Evolutionary conservation across 2,329 filamentous ascomycete genomes (phyloP).

Genomic region (Hypoxylon sp.): DNA sequence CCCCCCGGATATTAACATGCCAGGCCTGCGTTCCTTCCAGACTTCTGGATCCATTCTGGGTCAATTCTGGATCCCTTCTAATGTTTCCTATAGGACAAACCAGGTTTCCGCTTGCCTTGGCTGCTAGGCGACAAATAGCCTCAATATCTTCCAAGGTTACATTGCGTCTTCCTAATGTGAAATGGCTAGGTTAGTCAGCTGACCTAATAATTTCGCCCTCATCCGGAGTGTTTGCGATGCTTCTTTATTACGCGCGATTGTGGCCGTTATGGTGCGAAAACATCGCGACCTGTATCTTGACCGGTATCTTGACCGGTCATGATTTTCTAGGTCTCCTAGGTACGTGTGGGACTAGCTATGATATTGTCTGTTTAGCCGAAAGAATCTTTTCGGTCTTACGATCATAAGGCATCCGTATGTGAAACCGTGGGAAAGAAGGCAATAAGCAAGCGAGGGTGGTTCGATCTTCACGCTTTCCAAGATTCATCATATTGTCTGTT

Average conservation of each 20-base stretch:
- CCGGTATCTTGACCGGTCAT: not conserved
- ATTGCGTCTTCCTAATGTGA: conserved; percentile 6
- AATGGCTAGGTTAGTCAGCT: conserved; percentile 9
- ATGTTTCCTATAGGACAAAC: conserved; percentile 21
- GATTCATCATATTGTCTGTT: conserved; percentile 14
- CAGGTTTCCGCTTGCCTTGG: conserved; percentile 10
- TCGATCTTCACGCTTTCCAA: conserved; percentile 21
- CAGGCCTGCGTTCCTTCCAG: conserved; percentile 4
- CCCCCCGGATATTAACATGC: conserved; percentile 25
- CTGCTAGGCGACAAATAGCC: conserved; percentile 23
- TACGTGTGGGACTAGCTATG: not conserved
- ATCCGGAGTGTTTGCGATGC: not conserved
- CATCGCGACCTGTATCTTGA: not conserved
- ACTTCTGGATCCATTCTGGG: conserved; percentile 7
- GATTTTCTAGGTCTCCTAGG: not conserved
- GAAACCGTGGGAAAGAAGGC: not conserved
- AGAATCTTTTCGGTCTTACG: not conserved
- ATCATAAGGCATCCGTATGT: not conserved
- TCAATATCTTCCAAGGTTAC: conserved; percentile 22
- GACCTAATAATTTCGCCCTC: conserved; percentile 14
- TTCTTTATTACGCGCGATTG: not conserved
- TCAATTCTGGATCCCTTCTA: conserved; percentile 11
- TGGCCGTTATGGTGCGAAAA: not conserved
- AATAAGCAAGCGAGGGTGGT: not conserved
- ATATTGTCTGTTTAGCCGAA: not conserved